These are phyloP conservation scores for Daldinia decipiens DNA, from an alignment of 495 filamentous ascomycete genomes.

Conservation along the genomic window DNA sequence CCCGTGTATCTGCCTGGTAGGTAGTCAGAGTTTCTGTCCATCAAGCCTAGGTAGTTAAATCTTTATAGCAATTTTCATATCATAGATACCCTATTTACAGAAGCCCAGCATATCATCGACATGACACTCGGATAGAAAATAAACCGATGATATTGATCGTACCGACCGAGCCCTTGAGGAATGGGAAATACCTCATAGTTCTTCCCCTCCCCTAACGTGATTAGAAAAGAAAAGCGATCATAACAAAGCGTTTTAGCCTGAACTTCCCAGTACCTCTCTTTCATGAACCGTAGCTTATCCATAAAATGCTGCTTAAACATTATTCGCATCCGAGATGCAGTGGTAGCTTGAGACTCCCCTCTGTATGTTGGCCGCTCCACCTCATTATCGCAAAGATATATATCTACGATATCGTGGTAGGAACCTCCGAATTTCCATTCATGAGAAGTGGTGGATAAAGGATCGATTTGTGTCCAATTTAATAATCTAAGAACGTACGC, in stretches of 20 bases:
- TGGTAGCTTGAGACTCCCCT: slow-evolving; percentile 5
- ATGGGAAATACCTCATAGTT: too few species aligned
- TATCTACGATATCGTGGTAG: slow-evolving; percentile 15
- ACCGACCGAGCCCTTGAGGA: slow-evolving; percentile 6
- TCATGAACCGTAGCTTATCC: slow-evolving; percentile 10
- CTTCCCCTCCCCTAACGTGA: too few species aligned
- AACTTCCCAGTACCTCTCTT: slow-evolving; percentile 3
- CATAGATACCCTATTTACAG: background rate
- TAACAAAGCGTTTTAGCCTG: background rate
- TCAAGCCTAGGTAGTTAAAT: background rate
- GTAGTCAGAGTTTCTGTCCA: background rate
- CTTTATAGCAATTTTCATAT: background rate
- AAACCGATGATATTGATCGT: background rate
- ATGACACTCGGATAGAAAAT: background rate
- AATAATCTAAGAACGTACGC: too few species aligned
- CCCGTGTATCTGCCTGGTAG: too few species aligned
- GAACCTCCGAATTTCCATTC: background rate
- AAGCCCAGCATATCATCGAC: background rate
- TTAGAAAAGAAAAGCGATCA: too few species aligned
- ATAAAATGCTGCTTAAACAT: slow-evolving; percentile 20
- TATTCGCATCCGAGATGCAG: background rate
- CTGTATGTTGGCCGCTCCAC: slow-evolving; percentile 16
- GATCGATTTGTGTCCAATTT: too few species aligned
- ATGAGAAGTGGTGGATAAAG: too few species aligned
- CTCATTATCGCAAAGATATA: slow-evolving; percentile 10